A percentile compares a stretch with the other conserved stretches of the same genome.
Conservation (phyloP, 169 alveolate genomes). For the Eimeria praecox region DNA sequence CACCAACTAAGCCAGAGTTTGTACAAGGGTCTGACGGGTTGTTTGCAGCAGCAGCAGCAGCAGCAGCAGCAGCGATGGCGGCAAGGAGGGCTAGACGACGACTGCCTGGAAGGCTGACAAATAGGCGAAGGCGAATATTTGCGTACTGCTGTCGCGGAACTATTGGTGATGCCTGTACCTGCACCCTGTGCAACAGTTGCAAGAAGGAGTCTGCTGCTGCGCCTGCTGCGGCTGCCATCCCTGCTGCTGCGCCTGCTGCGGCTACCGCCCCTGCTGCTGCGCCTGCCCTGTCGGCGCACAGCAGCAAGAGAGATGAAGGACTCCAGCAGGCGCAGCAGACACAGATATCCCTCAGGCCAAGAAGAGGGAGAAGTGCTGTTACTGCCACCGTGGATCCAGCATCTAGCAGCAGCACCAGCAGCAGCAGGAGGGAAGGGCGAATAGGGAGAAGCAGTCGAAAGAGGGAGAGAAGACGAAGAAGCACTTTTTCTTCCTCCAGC, state of each 20-base stretch:
- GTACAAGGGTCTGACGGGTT: constrained; percentile 3
- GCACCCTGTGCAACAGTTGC: constrained; percentile 33
- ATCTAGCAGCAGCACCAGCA: constrained; percentile 18
- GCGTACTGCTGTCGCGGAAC: constrained; percentile 71
- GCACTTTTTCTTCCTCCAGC: neutral
- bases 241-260: neutral
- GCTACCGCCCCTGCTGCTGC: constrained; percentile 21
- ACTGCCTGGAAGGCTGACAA: constrained; percentile 38
- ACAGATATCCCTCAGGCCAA: neutral
- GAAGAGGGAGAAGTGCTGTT: constrained; percentile 12
- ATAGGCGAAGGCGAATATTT: constrained; percentile 69
- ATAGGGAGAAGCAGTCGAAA: neutral
- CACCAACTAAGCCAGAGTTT: neutral
- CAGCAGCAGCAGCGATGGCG: constrained; percentile 62
- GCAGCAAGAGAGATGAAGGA: neutral
- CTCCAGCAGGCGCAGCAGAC: constrained; percentile 10
- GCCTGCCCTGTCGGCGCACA: neutral
- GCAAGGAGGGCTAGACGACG: constrained; percentile 11
- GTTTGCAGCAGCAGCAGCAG: constrained; percentile 60
- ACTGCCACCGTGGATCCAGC: constrained; percentile 2
- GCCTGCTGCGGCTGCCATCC: neutral
- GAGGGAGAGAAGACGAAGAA: neutral
- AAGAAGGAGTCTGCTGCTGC: neutral
- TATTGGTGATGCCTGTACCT: constrained; percentile 48
- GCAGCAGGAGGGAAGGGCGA: neutral